A percentile compares a stretch with the other conserved stretches of the same genome.
Conservation (phyloP, 495 filamentous ascomycete species). For the Aspergillus nidulans region DNA sequence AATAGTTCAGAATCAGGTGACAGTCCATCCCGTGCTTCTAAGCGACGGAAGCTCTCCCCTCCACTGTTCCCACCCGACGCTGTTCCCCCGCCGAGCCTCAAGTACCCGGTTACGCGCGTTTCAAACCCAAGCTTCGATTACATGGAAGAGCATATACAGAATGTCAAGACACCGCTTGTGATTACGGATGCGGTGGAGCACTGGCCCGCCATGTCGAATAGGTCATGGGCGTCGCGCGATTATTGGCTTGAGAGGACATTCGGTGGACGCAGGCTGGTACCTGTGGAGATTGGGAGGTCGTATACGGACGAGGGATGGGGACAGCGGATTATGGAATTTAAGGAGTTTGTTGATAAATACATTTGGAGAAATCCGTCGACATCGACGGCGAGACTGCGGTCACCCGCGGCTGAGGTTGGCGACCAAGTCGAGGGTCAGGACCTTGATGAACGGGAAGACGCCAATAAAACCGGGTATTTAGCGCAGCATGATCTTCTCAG, state of each 20-base stretch:
- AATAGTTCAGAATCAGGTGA: constrained; percentile 10
- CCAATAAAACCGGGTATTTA: constrained; percentile 60
- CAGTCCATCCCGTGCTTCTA: constrained; percentile 13
- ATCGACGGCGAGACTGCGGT: background rate
- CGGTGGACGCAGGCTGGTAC: constrained; percentile 71
- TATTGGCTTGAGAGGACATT: constrained; percentile 78
- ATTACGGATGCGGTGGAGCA: constrained; percentile 57
- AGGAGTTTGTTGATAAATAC: constrained; percentile 62
- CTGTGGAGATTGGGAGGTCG: constrained; percentile 81
- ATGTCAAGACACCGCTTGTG: constrained; percentile 58
- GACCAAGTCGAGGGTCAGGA: background rate
- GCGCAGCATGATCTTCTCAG: constrained; percentile 85
- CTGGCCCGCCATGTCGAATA: constrained; percentile 75
- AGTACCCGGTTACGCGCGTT: constrained; percentile 31
- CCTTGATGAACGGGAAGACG: constrained; percentile 11
- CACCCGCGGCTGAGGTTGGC: background rate
- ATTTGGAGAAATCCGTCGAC: constrained; percentile 36
- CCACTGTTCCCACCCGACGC: constrained; percentile 38
- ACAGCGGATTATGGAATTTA: constrained; percentile 74
- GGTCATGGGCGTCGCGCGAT: constrained; percentile 64
- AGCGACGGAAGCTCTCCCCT: constrained; percentile 34
- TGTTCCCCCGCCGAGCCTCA: constrained; percentile 30
- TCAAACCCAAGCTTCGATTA: constrained; percentile 48
- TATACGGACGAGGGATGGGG: constrained; percentile 88
- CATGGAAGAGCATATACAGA: constrained; percentile 62